Evolutionary conservation across 768 basidiomycete genomes (phyloP), one percentile per base, ranked within the genome.

Genomic region (Gymnopilus junonius): DNA sequence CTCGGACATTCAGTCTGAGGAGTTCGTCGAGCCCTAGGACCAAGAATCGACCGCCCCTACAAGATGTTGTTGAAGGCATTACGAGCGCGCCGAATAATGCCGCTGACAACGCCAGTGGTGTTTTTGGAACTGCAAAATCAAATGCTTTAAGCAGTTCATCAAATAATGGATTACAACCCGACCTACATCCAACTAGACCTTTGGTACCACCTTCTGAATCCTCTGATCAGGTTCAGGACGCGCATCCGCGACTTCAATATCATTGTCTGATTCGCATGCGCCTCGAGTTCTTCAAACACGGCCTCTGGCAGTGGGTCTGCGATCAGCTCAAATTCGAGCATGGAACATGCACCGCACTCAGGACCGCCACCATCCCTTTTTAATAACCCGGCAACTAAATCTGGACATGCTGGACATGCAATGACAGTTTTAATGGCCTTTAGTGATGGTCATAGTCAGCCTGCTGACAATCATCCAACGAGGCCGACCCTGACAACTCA

Each of bases 1-100:
- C 35, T 15, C 21, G 61, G 21, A 62, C 61, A 45, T 56, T 62
- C 20, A 62, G 61, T 25, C 27, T 62, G 43, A 34, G 61, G 14
- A 51, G 40, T 17, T 20, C 39, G 23, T 21, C 54, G 21, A 23
- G 7, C 17, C 37, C 39, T 17, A 29, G 20, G 17, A 7, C 25
- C 37, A 40, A 4, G 35, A 23, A 27, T 55, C 35, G 35, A 21
- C 39, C 20, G 14, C 35, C 29, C 31, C 6, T 55, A 25, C 35
- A 27, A 2, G 39, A 23, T 6, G 11, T n/a, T 12, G 10, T 23
- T 39, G 25, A 17, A 25, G 12, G 37, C 54, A 39, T 8, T n/a
- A n/a, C n/a, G n/a, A n/a, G n/a, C n/a, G 35, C 20, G 37, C 10
- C 21, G 25, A 27, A 32, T 4, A 39, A n/a, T n/a, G n/a, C n/a